phyloP scores from a whole-genome alignment of 2,329 filamentous ascomycete genomes.

The Diplodia seriata region DNA sequence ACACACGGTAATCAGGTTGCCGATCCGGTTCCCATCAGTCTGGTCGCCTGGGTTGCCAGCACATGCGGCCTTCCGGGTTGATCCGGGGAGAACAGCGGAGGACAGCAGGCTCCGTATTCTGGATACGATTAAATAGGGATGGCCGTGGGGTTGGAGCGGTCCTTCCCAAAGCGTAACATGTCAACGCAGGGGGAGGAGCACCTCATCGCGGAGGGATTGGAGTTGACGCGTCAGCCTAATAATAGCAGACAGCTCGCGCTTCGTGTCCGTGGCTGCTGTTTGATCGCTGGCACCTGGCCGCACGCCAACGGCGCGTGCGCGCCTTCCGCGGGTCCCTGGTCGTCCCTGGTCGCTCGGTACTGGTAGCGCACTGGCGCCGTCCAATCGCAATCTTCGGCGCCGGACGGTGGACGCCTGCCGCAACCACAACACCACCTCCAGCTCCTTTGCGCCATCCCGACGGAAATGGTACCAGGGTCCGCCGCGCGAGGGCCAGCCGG shows the following conservation, averaged over 20 bases:
- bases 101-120: neutral
- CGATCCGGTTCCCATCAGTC: neutral
- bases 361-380: neutral
- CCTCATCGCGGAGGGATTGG: neutral
- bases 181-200: neutral
- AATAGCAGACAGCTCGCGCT: constrained; percentile 18
- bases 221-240: constrained; percentile 14
- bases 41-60: neutral
- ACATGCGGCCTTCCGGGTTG: neutral
- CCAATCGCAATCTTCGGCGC: constrained; percentile 13
- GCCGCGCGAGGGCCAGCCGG: neutral
- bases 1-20: neutral
- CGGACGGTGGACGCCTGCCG: neutral
- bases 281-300: constrained; percentile 1
- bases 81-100: neutral
- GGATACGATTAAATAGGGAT: neutral
- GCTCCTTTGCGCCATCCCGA: neutral
- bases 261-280: neutral
- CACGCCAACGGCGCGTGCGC: neutral
- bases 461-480: neutral
- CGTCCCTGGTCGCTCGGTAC: neutral
- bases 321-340: neutral
- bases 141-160: neutral
- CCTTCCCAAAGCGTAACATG: neutral
- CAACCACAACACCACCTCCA: neutral